Evolutionary conservation across 2,329 filamentous ascomycete genomes (phyloP).

Genomic region (Trichoderma sp.): DNA sequence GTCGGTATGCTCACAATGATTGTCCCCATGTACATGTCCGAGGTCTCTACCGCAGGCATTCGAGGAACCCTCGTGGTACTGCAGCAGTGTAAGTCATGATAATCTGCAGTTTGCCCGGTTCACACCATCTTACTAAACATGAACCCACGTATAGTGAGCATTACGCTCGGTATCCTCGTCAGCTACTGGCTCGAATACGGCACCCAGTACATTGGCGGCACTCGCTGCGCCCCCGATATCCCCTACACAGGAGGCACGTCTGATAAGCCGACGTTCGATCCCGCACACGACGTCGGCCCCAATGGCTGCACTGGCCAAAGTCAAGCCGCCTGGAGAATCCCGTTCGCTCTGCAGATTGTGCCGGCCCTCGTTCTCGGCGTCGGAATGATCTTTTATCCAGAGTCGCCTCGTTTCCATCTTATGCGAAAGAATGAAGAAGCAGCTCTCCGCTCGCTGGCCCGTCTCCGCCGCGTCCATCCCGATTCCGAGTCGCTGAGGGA

Average conservation of each 20-base stretch:
- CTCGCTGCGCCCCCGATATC: slow-evolving; percentile 49
- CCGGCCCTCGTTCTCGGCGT: slow-evolving; percentile 57
- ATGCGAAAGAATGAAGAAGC: slow-evolving; percentile 38
- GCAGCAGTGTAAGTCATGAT: slow-evolving; percentile 37
- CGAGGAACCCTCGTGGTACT: slow-evolving; percentile 50
- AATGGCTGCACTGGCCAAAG: slow-evolving; percentile 49
- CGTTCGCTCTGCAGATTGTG: slow-evolving; percentile 53
- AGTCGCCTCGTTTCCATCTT: slow-evolving; percentile 40
- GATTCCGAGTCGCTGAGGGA: slow-evolving; percentile 35
- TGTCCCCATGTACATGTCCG: slow-evolving; percentile 50
- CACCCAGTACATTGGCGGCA: slow-evolving; percentile 46
- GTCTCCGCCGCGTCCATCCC: slow-evolving; percentile 38
- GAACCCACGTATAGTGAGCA: slow-evolving; percentile 32
- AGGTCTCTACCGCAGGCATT: slow-evolving; percentile 51
- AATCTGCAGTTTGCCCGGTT: slow-evolving; percentile 6
- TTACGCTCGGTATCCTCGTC: slow-evolving; percentile 47
- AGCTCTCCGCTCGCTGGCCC: slow-evolving; percentile 36
- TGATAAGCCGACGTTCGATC: slow-evolving; percentile 44
- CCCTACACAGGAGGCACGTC: slow-evolving; percentile 48
- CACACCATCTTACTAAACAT: neutral
- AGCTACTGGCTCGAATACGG: slow-evolving; percentile 48
- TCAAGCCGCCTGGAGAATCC: slow-evolving; percentile 48
- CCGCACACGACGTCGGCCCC: slow-evolving; percentile 43
- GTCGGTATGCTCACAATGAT: slow-evolving; percentile 45
- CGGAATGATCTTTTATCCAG: slow-evolving; percentile 56